These are phyloP conservation scores for Asterophora lycoperdoides DNA, from an alignment of 768 basidiomycete species.

Conservation along the genomic window DNA sequence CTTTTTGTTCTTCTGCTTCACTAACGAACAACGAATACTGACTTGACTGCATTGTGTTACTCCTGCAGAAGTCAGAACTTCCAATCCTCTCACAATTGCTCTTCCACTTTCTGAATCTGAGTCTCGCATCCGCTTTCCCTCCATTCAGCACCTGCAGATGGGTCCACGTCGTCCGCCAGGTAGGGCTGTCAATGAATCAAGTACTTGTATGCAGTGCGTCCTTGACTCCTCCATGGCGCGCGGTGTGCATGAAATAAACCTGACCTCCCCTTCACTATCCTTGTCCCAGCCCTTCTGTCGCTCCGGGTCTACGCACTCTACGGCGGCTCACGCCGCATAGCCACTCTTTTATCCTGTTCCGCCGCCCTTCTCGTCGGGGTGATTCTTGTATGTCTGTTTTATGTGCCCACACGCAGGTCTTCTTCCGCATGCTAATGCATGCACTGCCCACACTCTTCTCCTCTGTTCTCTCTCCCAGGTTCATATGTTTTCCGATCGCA, in stretches of 20 bases:
- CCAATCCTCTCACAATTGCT: too few relatives aligned
- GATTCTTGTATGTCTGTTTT: neutral
- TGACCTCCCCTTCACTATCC: too few relatives aligned
- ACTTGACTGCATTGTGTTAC: too few relatives aligned
- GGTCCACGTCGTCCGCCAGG: neutral
- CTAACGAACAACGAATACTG: too few relatives aligned
- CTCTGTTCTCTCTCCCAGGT: neutral
- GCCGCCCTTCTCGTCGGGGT: neutral
- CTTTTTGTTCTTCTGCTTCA: too few relatives aligned
- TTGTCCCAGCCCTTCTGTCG: slow-evolving; percentile 2
- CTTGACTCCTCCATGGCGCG: too few relatives aligned
- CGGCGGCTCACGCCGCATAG: slow-evolving; percentile 1
- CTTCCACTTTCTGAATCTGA: neutral
- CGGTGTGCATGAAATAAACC: too few relatives aligned
- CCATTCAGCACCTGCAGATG: neutral
- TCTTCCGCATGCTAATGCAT: too few relatives aligned
- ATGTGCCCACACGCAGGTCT: too few relatives aligned
- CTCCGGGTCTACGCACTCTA: slow-evolving; percentile 6
- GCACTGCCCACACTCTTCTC: too few relatives aligned
- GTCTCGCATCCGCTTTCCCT: too few relatives aligned
- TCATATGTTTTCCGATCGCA: neutral
- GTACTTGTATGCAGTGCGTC: slow-evolving; percentile 2
- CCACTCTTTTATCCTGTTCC: neutral
- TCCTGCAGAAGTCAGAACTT: too few relatives aligned
- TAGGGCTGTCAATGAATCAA: neutral